phyloP scores from a whole-genome alignment of 139 green algal genomes.

The Micromonas commoda region DNA sequence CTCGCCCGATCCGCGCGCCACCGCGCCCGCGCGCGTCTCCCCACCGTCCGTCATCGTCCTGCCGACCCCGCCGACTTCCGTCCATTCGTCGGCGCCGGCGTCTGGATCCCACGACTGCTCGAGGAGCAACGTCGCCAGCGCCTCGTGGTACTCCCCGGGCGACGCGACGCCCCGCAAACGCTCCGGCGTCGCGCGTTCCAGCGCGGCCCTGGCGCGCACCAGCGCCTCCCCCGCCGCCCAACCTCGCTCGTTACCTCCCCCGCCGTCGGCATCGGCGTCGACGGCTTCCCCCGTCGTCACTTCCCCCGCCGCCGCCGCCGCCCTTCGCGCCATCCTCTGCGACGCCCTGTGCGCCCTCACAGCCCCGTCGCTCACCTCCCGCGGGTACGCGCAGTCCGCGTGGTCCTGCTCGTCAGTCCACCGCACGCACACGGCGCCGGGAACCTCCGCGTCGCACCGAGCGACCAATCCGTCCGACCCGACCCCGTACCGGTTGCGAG shows the following conservation, averaged over 20 bases:
- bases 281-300: not conserved
- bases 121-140: not conserved
- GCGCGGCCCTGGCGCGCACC: not conserved
- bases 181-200: not conserved
- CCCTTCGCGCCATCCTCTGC: too few species aligned
- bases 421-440: slow-evolving; percentile 27
- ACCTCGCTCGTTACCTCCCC: not conserved
- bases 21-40: too few species aligned
- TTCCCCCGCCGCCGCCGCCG: not conserved
- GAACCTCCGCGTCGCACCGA: slow-evolving; percentile 32
- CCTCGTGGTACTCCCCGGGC: not conserved
- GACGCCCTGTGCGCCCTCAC: too few species aligned
- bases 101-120: too few species aligned
- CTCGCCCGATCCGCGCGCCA: too few species aligned
- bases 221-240: too few species aligned
- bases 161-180: not conserved
- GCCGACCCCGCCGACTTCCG: too few species aligned
- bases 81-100: too few species aligned
- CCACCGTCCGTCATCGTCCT: too few species aligned
- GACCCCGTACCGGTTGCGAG: slow-evolving; percentile 19
- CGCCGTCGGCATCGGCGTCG: not conserved
- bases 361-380: too few species aligned
- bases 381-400: slow-evolving; percentile 30
- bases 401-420: slow-evolving; percentile 31
- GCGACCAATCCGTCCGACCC: slow-evolving; percentile 35